phyloP scores from a whole-genome alignment of 2,329 filamentous ascomycete genomes.

The Fusarium sp. region DNA sequence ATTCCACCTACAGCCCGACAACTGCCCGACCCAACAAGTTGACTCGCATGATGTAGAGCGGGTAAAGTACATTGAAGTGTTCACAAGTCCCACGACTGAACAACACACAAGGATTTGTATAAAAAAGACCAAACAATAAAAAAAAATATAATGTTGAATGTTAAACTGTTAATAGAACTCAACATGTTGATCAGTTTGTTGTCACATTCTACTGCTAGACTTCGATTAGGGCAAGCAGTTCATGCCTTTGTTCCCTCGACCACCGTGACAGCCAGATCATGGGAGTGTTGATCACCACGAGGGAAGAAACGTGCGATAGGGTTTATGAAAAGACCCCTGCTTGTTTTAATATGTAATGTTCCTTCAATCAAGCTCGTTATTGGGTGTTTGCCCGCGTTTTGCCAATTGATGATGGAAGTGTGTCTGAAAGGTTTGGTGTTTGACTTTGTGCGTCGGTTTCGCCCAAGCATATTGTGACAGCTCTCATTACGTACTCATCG shows the following conservation, averaged over 20 bases:
- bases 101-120: neutral
- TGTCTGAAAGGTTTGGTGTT: neutral
- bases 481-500: slow-evolving; percentile 2
- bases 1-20: neutral
- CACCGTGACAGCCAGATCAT: neutral
- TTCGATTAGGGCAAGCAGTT: neutral
- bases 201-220: neutral
- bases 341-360: neutral
- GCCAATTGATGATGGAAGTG: neutral
- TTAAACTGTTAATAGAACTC: neutral
- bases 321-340: neutral
- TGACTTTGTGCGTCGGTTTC: neutral
- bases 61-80: neutral
- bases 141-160: too few species aligned
- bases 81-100: neutral
- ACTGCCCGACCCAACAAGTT: neutral
- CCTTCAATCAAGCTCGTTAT: neutral
- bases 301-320: neutral
- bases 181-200: neutral
- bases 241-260: neutral
- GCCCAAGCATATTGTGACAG: neutral
- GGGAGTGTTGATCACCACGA: neutral
- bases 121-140: neutral
- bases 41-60: neutral
- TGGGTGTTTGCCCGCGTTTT: neutral